Conservation (phyloP, 805 yeast genomes). For the Lipomyces orientalis region DNA sequence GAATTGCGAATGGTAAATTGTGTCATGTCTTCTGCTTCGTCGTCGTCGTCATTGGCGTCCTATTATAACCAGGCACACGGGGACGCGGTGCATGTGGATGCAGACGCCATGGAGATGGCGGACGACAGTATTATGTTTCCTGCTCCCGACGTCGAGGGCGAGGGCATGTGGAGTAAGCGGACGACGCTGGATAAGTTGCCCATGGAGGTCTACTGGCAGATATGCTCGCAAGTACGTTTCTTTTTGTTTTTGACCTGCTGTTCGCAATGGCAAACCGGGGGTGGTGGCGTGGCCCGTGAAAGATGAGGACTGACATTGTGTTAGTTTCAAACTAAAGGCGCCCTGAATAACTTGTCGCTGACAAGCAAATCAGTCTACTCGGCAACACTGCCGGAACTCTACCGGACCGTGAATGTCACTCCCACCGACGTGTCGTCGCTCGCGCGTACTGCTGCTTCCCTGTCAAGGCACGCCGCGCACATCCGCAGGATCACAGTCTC, state of each 20-base stretch:
- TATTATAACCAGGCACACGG: not conserved
- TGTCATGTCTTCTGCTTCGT: not conserved
- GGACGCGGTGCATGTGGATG: not conserved
- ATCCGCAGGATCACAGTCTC: slow-evolving; percentile 15
- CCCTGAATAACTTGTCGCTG: slow-evolving; percentile 16
- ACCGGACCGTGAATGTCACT: slow-evolving; percentile 22
- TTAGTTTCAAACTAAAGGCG: slow-evolving; percentile 11
- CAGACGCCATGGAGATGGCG: not conserved
- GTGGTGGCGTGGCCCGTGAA: not conserved
- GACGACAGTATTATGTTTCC: not conserved
- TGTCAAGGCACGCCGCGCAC: slow-evolving; percentile 16
- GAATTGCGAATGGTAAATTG: not conserved
- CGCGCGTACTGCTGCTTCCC: slow-evolving; percentile 8
- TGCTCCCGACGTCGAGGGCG: not conserved
- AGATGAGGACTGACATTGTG: not conserved
- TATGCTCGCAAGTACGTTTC: slow-evolving; percentile 27
- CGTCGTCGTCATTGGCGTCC: not conserved
- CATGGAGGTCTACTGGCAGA: slow-evolving; percentile 31
- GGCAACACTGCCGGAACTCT: slow-evolving; percentile 29
- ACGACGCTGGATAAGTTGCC: slow-evolving; percentile 23
- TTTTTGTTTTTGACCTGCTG: not conserved
- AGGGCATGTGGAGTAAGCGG: not conserved
- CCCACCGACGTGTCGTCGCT: slow-evolving; percentile 11
- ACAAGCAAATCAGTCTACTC: slow-evolving; percentile 17
- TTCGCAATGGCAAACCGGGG: not conserved